Percentiles rank a stretch among this genome's conserved stretches.
Evolutionary conservation across 768 basidiomycete genomes (phyloP).

Genomic region (Ramaria sp.): DNA sequence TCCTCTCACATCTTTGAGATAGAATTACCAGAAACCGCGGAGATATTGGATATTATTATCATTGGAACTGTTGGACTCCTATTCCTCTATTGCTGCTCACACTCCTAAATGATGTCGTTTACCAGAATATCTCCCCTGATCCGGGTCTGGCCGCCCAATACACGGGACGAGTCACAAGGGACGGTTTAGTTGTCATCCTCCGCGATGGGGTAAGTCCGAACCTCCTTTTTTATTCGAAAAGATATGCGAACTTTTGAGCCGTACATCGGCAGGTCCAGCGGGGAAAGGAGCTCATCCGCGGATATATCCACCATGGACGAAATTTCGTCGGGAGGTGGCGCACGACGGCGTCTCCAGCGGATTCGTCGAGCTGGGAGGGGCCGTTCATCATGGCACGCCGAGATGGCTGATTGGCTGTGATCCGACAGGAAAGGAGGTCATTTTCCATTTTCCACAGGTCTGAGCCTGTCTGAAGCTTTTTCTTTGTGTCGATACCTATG

Average conservation of each 20-base stretch:
- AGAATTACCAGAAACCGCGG: not conserved
- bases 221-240: too few species aligned
- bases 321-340: slow-evolving; percentile 3
- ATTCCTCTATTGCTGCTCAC: not conserved
- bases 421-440: too few species aligned
- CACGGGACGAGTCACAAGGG: not conserved
- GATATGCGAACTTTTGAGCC: too few species aligned
- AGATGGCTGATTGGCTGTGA: not conserved
- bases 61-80: not conserved
- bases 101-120: not conserved
- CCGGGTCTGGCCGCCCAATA: not conserved
- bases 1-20: too few species aligned
- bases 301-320: not conserved
- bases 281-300: not conserved
- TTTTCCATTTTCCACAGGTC: too few species aligned
- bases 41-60: not conserved
- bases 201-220: not conserved
- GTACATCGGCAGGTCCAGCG: not conserved
- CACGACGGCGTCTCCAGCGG: not conserved
- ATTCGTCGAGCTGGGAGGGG: not conserved
- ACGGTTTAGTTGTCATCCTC: not conserved
- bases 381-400: not conserved
- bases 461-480: too few species aligned
- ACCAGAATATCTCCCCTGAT: not conserved
- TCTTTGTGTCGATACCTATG: too few species aligned